A percentile compares a stretch with the other conserved stretches of the same genome.
These are phyloP conservation scores for Fusarium pilosicola DNA, from an alignment of 2,329 filamentous ascomycete species.

Conservation along the genomic window DNA sequence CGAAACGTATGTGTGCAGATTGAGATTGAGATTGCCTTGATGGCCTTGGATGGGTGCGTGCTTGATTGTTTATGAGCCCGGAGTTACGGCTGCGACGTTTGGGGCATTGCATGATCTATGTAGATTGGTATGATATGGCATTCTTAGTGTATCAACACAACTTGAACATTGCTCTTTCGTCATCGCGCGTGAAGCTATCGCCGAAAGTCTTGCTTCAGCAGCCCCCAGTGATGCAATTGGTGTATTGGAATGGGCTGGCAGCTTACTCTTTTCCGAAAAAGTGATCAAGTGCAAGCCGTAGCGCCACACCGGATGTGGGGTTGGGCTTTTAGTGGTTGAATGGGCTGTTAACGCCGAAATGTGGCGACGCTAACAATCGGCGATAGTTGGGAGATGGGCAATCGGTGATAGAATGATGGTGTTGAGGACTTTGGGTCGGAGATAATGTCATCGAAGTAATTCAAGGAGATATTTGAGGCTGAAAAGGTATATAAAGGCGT, in stretches of 20 bases:
- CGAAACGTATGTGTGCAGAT: constrained; percentile 6
- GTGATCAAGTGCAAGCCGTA: neutral
- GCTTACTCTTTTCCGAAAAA: neutral
- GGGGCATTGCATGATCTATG: constrained; percentile 26
- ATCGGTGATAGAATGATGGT: constrained; percentile 3
- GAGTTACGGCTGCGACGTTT: constrained; percentile 40
- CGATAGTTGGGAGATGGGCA: constrained; percentile 8
- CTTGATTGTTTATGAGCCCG: constrained; percentile 39
- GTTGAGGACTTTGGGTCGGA: neutral
- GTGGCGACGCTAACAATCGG: constrained; percentile 18
- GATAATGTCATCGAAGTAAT: neutral
- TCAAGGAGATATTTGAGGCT: neutral
- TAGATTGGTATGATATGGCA: constrained; percentile 32
- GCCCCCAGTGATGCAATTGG: neutral
- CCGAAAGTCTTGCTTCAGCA: neutral
- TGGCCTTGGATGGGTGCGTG: constrained; percentile 36
- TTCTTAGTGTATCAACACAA: constrained; percentile 30
- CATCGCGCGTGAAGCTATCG: neutral
- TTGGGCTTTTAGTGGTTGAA: neutral
- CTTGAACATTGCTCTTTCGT: neutral
- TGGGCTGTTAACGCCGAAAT: constrained; percentile 17
- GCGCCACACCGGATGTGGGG: neutral
- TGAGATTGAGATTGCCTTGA: constrained; percentile 23
- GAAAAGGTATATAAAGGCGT: neutral
- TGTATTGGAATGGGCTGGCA: neutral